Base-by-base conservation (phyloP, 331 rosid genomes). In the Prunus yedoensis region DNA sequence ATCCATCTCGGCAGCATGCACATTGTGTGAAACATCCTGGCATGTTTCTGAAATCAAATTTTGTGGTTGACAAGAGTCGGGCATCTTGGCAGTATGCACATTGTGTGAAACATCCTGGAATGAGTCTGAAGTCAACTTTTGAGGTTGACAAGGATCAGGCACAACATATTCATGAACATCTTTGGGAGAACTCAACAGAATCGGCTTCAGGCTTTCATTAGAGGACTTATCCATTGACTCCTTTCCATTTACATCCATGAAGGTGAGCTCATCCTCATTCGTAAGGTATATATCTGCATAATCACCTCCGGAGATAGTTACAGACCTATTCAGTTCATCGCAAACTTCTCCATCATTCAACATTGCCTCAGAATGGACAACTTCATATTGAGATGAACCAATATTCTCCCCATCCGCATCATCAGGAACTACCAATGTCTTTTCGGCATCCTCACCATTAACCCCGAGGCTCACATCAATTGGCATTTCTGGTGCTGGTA, bases 401-500 rank as follows among this genome's bases (percentile, higher is more conserved):
- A 67, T 71, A 38, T 72, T 41, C 61, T 76, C 74, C 32, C 65
- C 82, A 74, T 88, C 78, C 75, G 64, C 64, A 69, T 74, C 71
- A 69, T 63, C 49, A 1, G 81, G 66, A 81, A 62, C 45, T 4
- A 20, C 41, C 66, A 76, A 56, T 11, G 59, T 68, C 65, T 68
- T 81, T 43, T 67, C 78, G 7, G 23, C 73, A 45, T 25, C 53
- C 15, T 47, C 47, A 23, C 20, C 74, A 25, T 83, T 73, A n/a
- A 53, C 81, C 59, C 66, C 87, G 17, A 71, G 58, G 78, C 71
- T 67, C 69, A 46, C 85, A 67, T 83, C 80, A 2, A 86, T 74
- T 0, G 87, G 88, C 89, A 85, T 74, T 66, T 79, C 86, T 14
- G 91, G 91, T 13, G 84, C 87, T 0, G 80, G 11, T 50, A 87